These are phyloP conservation scores for Penicillium sp. DNA, from an alignment of 2,329 filamentous ascomycete species.

Conservation along the genomic window DNA sequence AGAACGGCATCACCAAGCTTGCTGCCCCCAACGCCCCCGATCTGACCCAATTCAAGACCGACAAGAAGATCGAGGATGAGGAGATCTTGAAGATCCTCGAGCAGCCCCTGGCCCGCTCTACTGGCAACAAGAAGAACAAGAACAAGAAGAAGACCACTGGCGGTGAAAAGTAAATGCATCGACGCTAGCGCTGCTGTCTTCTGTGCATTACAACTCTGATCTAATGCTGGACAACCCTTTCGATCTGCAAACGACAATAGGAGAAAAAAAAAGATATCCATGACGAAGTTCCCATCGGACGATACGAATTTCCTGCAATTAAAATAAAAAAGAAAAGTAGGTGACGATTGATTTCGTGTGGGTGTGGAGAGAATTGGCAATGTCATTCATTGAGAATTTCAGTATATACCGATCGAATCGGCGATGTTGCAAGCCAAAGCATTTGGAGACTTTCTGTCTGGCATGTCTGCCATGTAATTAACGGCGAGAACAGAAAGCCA, in stretches of 20 bases:
- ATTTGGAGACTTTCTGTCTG: slow-evolving; percentile 4
- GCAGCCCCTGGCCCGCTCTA: slow-evolving; percentile 67
- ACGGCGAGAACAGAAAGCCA: slow-evolving; percentile 1
- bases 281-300: slow-evolving; percentile 17
- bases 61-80: slow-evolving; percentile 97
- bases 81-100: slow-evolving; percentile 93
- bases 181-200: slow-evolving; percentile 17
- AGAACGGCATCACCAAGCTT: slow-evolving; percentile 90
- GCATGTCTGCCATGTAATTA: slow-evolving; percentile 13
- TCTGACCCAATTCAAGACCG: slow-evolving; percentile 78
- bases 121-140: slow-evolving; percentile 74
- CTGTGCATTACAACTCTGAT: slow-evolving; percentile 20
- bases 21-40: slow-evolving; percentile 73
- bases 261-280: slow-evolving; percentile 29
- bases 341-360: neutral
- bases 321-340: slow-evolving; percentile 10
- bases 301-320: slow-evolving; percentile 13
- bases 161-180: slow-evolving; percentile 41
- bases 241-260: slow-evolving; percentile 11
- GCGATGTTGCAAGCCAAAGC: slow-evolving; percentile 1
- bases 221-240: slow-evolving; percentile 13
- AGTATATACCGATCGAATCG: slow-evolving; percentile 11
- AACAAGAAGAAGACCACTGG: slow-evolving; percentile 70
- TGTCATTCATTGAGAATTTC: slow-evolving; percentile 5
- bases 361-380: slow-evolving; percentile 7